Base-by-base conservation (phyloP, 2,329 filamentous ascomycete genomes). In the Aureobasidium lini region DNA sequence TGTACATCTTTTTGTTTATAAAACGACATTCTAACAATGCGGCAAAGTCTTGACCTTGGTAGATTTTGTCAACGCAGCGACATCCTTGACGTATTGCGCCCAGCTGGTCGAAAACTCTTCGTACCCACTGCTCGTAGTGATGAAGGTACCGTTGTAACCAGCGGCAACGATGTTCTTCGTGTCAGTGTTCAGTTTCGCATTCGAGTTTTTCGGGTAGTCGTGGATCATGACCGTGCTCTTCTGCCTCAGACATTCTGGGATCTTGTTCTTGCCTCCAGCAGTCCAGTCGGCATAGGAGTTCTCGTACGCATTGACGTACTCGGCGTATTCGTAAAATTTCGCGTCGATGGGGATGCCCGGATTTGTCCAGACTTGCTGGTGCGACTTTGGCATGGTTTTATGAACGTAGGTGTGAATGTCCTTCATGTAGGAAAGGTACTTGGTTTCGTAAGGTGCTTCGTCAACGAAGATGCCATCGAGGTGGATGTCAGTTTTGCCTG, bases 391-490 rank as follows among this genome's bases (percentile, higher is more conserved):
- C 37, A 58, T 57, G 6, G 29, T 57, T 13, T 57, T 42, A 15
- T 42, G 32, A 23, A 53, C 29, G 48, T 53, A 58, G 9, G 39
- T 49, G 4, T 47, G 37, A 7, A 61, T 9, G n/a, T 52, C 31
- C 16, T 61, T 56, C 61, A 62, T 61, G 43, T 62, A 62, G 4
- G 34, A 6, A 23, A 62, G 37, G 6, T 64, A 50, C 11, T 54
- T 54, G 0, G 62, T 54, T 11, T 60, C 60, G 18, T 64, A 59
- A 1, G 64, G 64, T 9, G 64, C 62, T 57, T 67, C 66, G 56
- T 68, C 67, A 48, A 68, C 57, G 61, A 68, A 68, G 18, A 68
- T 67, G 46, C 64, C 66, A 34, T 65, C 64, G 13, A 66, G 57
- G 32, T 64, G 60, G 54, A 65, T 64, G 32, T 64, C 61, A n/a